Conservation (phyloP, 2,329 filamentous ascomycete genomes). For the Fusarium guadeloupense region DNA sequence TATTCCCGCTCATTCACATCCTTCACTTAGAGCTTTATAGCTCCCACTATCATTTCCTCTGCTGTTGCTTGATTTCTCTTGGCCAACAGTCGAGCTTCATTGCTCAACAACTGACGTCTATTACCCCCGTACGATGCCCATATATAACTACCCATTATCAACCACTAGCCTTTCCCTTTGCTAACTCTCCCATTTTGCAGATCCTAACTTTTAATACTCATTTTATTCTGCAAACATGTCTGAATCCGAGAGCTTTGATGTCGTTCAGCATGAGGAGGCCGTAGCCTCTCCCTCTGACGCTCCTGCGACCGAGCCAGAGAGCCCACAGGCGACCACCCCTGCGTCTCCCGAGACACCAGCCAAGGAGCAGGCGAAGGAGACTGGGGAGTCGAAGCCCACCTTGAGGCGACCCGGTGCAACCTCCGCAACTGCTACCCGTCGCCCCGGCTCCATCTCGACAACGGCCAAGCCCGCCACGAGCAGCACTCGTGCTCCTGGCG, state of each 20-base stretch:
- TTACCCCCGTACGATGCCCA: conserved; percentile 8
- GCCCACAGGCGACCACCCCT: conserved; percentile 43
- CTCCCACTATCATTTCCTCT: conserved; percentile 5
- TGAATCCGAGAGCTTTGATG: conserved; percentile 58
- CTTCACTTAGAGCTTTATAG: conserved; percentile 13
- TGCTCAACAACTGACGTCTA: conserved; percentile 1
- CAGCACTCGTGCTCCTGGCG: conserved; percentile 51
- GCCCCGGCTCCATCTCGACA: conserved; percentile 23
- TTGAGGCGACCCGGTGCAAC: conserved; percentile 51
- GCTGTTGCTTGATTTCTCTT: conserved; percentile 7
- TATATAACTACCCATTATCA: conserved; percentile 5
- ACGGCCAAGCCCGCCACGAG: conserved; percentile 45
- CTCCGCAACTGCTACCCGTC: conserved; percentile 40
- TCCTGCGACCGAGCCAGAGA: conserved; percentile 37
- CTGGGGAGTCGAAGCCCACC: conserved; percentile 42
- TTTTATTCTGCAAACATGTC: conserved; percentile 51
- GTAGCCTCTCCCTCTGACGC: conserved; percentile 46
- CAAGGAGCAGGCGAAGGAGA: conserved; percentile 48
- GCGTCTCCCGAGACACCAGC: conserved; percentile 47
- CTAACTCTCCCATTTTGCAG: conserved; percentile 16
- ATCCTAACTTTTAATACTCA: conserved; percentile 25
- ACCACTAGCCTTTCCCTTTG: neutral
- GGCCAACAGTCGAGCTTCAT: conserved; percentile 22
- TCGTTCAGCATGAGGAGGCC: conserved; percentile 55
- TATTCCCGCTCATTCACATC: conserved; percentile 11